These are phyloP conservation scores for Didymosphaeria variabile DNA, from an alignment of 2,329 filamentous ascomycete species.

Conservation along the genomic window DNA sequence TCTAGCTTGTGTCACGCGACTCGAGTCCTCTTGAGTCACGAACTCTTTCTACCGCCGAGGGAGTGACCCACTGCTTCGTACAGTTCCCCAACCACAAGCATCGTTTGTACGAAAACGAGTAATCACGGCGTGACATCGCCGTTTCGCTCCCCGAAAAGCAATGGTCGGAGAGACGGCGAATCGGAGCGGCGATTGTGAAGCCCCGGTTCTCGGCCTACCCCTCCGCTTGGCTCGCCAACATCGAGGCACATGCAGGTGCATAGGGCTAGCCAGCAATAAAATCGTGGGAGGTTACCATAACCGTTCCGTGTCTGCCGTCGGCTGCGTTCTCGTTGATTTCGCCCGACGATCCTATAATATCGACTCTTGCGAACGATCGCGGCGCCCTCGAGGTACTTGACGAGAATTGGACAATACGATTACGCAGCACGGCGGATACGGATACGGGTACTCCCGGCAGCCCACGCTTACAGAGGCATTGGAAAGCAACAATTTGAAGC, in stretches of 20 bases:
- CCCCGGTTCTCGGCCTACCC: constrained; percentile 5
- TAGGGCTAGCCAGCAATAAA: background rate
- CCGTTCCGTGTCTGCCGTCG: background rate
- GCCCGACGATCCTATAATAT: background rate
- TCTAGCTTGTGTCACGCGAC: no score
- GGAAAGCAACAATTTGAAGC: background rate
- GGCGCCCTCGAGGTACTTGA: background rate
- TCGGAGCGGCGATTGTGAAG: background rate
- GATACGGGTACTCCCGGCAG: constrained; percentile 32
- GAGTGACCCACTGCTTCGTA: background rate
- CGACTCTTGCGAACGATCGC: background rate
- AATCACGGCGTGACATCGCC: background rate
- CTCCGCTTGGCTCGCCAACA: constrained; percentile 4
- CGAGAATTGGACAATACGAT: background rate
- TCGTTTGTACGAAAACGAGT: background rate
- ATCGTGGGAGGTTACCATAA: background rate
- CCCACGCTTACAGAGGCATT: constrained; percentile 33
- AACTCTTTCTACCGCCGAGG: background rate
- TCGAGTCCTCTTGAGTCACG: no score
- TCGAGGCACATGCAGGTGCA: constrained; percentile 1
- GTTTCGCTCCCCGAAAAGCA: background rate
- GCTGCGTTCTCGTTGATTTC: background rate
- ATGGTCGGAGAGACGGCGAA: constrained; percentile 5
- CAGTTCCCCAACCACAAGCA: background rate
- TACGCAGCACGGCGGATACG: constrained; percentile 21